Conservation (phyloP, 768 basidiomycete species). For the Candolleomyces aberdarensis region DNA sequence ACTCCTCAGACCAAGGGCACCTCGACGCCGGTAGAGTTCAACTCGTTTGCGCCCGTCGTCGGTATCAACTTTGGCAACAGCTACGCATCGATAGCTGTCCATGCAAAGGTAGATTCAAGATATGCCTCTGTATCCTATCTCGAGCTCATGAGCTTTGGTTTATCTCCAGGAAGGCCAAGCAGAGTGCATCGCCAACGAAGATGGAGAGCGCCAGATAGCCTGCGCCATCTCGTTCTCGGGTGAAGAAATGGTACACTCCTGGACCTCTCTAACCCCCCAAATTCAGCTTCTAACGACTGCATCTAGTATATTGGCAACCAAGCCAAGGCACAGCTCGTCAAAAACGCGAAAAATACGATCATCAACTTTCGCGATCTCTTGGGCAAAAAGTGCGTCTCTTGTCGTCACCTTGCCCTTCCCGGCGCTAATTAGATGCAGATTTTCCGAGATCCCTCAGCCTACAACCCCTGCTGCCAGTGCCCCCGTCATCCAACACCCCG, state of each 20-base stretch:
- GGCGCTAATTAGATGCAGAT: slow-evolving; percentile 37
- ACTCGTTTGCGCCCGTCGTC: slow-evolving; percentile 59
- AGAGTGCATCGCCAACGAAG: slow-evolving; percentile 97
- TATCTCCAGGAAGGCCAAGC: slow-evolving; percentile 75
- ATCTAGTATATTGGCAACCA: slow-evolving; percentile 92
- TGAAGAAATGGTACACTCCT: slow-evolving; percentile 74
- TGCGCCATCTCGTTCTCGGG: slow-evolving; percentile 90
- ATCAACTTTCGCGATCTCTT: slow-evolving; percentile 91
- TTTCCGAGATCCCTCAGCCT: slow-evolving; percentile 68
- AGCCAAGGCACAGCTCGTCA: slow-evolving; percentile 91
- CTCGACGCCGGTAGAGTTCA: slow-evolving; percentile 22
- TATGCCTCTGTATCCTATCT: neutral
- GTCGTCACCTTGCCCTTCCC: neutral
- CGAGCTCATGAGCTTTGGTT: neutral
- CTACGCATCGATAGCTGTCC: slow-evolving; percentile 92
- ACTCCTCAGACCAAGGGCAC: neutral
- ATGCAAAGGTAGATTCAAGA: slow-evolving; percentile 71
- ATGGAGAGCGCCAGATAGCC: slow-evolving; percentile 97
- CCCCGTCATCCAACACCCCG: slow-evolving; percentile 74
- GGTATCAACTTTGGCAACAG: slow-evolving; percentile 98
- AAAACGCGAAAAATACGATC: slow-evolving; percentile 92
- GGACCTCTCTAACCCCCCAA: neutral
- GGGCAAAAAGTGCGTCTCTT: slow-evolving; percentile 72
- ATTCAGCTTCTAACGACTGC: slow-evolving; percentile 11
- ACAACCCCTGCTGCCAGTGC: slow-evolving; percentile 50